Base-by-base conservation (phyloP, 192 early-diverging fungal species). In the Pilaira anomala region DNA sequence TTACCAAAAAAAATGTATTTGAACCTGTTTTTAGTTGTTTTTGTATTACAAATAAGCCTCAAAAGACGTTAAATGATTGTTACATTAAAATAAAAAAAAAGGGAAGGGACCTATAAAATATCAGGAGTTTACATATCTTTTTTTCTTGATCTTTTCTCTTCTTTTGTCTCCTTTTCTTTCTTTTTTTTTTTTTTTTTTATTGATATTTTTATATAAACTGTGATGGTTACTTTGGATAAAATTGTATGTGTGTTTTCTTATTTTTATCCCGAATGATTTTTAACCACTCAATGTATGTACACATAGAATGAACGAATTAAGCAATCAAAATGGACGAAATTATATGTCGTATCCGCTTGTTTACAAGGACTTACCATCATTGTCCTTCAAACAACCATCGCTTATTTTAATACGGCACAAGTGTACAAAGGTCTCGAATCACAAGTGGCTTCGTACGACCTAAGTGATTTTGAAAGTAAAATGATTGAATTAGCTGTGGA, bases 331-430 rank as follows among this genome's bases (percentile, higher is more conserved):
- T 68, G 65, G 68, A 67, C 74, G 3, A 61, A 63, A 49, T 4
- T 41, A 11, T 76, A 71, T 29, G 29, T 76, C 19, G 28, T 29
- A 8, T 18, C 69, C 2, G 68, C 74, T 33, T 55, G 50, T 22
- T 19, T 71, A 7, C 74, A 76, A 55, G 74, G 64, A 3, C 16
- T 76, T 7, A 60, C 67, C 7, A 62, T 76, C 14, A 58, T 76
- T 2, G 58, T 52, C 1, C 44, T 76, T 18, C 65, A 76, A 26
- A 19, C 60, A 11, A 49, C 50, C 5, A 71, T 76, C 24, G 74
- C 74, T 12, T 62, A 62, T 42, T 44, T 67, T n/a, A 76, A 76
- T 33, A 67, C 65, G 8, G 14, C 58, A 4, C 53, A 66, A 62
- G 26, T 56, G n/a, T 29, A 21, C 46, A 39, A 28, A 40, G 61